Conservation (phyloP, 306 rosid genomes). For the Cucurbita pepo region DNA sequence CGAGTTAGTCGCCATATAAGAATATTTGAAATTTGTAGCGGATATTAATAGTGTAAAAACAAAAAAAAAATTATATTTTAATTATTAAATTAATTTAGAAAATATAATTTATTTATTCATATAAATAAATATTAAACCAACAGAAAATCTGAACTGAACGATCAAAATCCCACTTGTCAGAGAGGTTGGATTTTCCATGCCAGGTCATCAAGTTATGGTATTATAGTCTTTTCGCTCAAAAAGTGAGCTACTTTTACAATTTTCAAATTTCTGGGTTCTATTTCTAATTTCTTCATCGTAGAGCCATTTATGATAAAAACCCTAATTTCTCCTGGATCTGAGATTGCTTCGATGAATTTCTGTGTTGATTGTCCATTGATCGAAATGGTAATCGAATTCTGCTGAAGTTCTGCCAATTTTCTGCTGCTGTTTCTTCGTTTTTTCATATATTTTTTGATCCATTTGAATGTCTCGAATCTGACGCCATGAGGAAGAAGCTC, state of each 20-base stretch:
- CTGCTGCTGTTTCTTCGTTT: slow-evolving; percentile 9
- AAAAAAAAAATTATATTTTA: too few species aligned
- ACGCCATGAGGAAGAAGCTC: slow-evolving; percentile 88
- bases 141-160: not conserved
- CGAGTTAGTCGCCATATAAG: too few species aligned
- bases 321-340: slow-evolving; percentile 31
- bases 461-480: slow-evolving; percentile 20
- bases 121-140: not conserved
- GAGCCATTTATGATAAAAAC: slow-evolving; percentile 7
- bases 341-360: slow-evolving; percentile 27
- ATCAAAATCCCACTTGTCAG: not conserved
- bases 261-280: not conserved
- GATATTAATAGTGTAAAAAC: too few species aligned
- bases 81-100: not conserved
- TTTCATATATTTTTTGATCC: not conserved
- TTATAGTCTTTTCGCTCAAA: not conserved
- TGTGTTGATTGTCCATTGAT: slow-evolving; percentile 9
- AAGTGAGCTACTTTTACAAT: not conserved
- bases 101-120: not conserved
- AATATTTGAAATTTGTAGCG: too few species aligned
- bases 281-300: slow-evolving; percentile 4
- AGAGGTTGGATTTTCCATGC: not conserved
- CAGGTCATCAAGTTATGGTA: not conserved
- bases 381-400: slow-evolving; percentile 15
- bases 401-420: slow-evolving; percentile 13